phyloP scores from a whole-genome alignment of 164 flowering plant genomes.

The Liriodendron chinense region DNA sequence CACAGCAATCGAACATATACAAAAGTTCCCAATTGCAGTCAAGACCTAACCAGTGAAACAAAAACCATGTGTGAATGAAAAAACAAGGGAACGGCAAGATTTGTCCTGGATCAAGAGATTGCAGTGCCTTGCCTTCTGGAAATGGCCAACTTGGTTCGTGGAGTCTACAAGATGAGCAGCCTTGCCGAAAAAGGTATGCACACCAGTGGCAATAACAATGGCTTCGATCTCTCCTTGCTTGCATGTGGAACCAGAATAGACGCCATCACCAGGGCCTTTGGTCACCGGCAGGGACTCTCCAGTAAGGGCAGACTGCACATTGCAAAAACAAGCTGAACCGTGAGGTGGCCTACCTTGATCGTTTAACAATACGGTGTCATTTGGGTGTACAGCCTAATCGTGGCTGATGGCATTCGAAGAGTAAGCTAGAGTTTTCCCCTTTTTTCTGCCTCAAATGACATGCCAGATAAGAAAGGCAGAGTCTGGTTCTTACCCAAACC shows the following conservation, averaged over 20 bases:
- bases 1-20: conserved; percentile 73
- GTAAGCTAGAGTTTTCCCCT: not conserved
- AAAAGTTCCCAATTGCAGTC: conserved; percentile 79
- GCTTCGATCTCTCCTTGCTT: conserved; percentile 47
- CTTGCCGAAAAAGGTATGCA: conserved; percentile 46
- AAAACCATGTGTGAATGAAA: not conserved
- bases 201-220: conserved; percentile 45
- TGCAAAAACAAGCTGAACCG: not conserved
- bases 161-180: conserved; percentile 44
- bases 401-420: not conserved
- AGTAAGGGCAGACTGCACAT: conserved; percentile 37
- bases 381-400: not conserved
- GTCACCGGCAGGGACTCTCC: conserved; percentile 45
- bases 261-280: conserved; percentile 43
- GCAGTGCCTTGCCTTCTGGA: conserved; percentile 28
- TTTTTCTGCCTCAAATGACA: not conserved
- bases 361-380: not conserved
- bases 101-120: not conserved
- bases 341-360: not conserved
- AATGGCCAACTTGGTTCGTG: conserved; percentile 44
- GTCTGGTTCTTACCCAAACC: not conserved
- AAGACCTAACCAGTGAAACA: conserved; percentile 42
- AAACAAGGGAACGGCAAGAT: not conserved
- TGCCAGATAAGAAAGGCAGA: not conserved
- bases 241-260: conserved; percentile 44